A percentile compares a stretch with the other conserved stretches of the same genome.
These are phyloP conservation scores for Adenanthera pavonina DNA, from an alignment of 306 rosid genomes.

Conservation along the genomic window DNA sequence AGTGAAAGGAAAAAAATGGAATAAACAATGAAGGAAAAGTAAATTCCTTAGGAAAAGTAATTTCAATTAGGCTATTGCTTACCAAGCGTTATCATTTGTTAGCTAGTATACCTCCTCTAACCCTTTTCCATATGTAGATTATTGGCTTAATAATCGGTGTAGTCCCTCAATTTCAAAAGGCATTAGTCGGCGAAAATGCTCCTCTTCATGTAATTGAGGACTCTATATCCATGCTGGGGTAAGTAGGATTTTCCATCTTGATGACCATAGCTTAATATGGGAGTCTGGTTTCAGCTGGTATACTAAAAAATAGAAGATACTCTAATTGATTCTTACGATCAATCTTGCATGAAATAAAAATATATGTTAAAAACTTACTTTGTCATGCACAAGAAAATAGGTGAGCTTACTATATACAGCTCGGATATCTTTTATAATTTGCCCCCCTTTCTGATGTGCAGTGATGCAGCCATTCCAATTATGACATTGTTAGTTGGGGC, in stretches of 20 bases:
- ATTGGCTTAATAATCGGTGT: constrained; percentile 43
- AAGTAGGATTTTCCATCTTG: constrained; percentile 19
- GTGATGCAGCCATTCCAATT: constrained; percentile 48
- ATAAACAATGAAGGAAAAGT: too few relatives aligned
- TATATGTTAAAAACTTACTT: neutral
- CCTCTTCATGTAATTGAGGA: constrained; percentile 42
- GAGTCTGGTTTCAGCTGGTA: too few relatives aligned
- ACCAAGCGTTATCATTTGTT: neutral
- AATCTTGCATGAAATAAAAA: neutral
- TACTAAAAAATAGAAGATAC: too few relatives aligned
- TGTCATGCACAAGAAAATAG: neutral
- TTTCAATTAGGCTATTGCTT: neutral
- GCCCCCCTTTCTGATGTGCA: constrained; percentile 7
- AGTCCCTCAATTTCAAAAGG: constrained; percentile 39
- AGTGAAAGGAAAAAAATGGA: too few relatives aligned
- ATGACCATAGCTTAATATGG: neutral
- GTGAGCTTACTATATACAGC: neutral
- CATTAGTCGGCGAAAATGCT: constrained; percentile 47
- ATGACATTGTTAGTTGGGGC: constrained; percentile 49
- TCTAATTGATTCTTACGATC: neutral
- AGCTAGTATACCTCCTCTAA: neutral
- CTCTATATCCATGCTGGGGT: constrained; percentile 50
- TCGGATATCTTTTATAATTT: neutral
- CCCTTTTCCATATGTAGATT: constrained; percentile 26
- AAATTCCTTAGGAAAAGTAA: neutral